Percentiles rank a stretch among this genome's conserved stretches.
These are phyloP conservation scores for Globisporangium alternatum DNA, from an alignment of 352 stramenopile genomes.

Conservation along the genomic window DNA sequence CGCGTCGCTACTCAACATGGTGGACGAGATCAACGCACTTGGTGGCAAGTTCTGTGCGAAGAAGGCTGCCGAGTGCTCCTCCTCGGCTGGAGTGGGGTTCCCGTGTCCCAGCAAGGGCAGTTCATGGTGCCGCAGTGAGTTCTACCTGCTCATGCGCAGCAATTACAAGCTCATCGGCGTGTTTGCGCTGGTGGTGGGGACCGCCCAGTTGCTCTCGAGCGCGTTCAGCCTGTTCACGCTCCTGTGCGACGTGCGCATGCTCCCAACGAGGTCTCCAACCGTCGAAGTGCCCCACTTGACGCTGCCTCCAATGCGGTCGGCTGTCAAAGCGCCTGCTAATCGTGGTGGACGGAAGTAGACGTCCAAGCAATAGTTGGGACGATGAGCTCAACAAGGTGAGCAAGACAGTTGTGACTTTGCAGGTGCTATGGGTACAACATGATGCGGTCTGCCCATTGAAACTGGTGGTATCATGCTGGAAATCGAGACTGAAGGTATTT, in stretches of 20 bases:
- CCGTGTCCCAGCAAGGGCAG: constrained; percentile 36
- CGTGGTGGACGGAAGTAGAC: neutral
- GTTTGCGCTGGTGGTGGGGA: constrained; percentile 41
- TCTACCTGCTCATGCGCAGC: constrained; percentile 39
- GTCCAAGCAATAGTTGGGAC: neutral
- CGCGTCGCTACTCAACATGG: constrained; percentile 24
- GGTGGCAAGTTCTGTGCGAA: constrained; percentile 39
- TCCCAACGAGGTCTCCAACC: constrained; percentile 31
- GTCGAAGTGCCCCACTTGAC: constrained; percentile 30
- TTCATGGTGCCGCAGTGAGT: constrained; percentile 43
- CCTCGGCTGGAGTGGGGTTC: neutral
- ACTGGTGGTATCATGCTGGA: neutral
- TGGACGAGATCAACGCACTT: constrained; percentile 37
- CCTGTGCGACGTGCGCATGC: constrained; percentile 54
- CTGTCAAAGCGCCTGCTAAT: neutral
- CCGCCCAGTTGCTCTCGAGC: constrained; percentile 42
- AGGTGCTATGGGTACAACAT: neutral
- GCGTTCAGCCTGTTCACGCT: constrained; percentile 54
- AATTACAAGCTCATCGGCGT: constrained; percentile 51
- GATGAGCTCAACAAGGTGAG: neutral
- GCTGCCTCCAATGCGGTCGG: constrained; percentile 21
- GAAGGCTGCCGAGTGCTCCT: constrained; percentile 21
- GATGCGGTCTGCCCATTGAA: neutral
- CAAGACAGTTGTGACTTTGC: neutral
- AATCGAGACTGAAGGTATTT: neutral